Conservation (phyloP, 441 rosid species). For the Pelargonium australe region DNA sequence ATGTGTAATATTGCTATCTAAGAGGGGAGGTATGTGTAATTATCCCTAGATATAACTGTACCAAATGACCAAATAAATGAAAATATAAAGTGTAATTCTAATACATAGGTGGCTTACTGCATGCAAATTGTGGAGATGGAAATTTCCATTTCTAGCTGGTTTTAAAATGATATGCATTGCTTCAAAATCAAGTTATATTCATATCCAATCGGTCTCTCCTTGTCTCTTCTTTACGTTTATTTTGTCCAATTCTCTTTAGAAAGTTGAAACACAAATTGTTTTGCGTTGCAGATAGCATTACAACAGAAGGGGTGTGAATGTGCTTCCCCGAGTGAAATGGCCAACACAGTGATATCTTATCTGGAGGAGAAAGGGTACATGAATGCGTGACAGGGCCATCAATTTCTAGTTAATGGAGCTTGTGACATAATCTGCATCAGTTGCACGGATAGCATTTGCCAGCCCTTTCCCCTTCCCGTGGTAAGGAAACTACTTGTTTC, state of each 20-base stretch:
- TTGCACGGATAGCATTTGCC: slow-evolving; percentile 10
- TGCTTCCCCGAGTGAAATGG: slow-evolving; percentile 55
- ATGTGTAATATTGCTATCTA: too few species aligned
- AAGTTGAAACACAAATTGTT: slow-evolving; percentile 6
- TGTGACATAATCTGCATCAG: neutral
- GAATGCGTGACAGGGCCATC: slow-evolving; percentile 30
- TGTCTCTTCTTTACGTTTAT: neutral
- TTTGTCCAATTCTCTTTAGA: neutral
- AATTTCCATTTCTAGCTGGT: too few species aligned
- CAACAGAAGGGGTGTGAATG: slow-evolving; percentile 28
- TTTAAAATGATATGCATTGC: neutral
- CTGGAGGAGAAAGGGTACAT: slow-evolving; percentile 62
- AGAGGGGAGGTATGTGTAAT: too few species aligned
- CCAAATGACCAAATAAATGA: neutral
- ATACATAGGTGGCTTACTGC: neutral
- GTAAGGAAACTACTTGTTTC: slow-evolving; percentile 25
- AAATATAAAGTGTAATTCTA: neutral
- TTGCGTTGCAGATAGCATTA: slow-evolving; percentile 48
- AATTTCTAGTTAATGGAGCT: slow-evolving; percentile 5
- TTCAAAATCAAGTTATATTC: neutral
- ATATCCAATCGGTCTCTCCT: neutral
- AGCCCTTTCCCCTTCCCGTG: neutral
- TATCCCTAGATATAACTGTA: neutral
- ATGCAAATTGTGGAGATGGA: too few species aligned
- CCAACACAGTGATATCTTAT: slow-evolving; percentile 54